Evolutionary conservation across 1,284 basidiomycete species (phyloP).

Genomic region (Melampsora larici-populina): DNA sequence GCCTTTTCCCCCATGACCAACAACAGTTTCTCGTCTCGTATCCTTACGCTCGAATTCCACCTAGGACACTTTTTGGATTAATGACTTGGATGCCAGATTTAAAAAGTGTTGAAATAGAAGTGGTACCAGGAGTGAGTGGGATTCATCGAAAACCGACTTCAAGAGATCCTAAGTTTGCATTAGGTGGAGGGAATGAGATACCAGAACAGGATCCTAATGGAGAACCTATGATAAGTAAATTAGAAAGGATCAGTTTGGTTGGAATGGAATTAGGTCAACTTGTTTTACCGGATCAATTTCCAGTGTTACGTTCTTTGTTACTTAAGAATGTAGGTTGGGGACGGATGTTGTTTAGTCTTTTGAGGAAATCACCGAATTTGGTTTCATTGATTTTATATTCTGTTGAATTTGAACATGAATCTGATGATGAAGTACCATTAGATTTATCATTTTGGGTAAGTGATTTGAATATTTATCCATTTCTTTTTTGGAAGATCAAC

Average conservation of each 20-base stretch:
- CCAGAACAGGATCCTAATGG: slow-evolving; percentile 1
- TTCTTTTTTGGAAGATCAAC: not conserved
- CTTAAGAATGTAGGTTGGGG: slow-evolving; percentile 26
- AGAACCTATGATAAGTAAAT: slow-evolving; percentile 16
- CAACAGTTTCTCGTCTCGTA: slow-evolving; percentile 13
- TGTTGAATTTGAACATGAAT: slow-evolving; percentile 28
- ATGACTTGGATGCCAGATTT: slow-evolving; percentile 32
- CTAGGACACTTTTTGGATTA: slow-evolving; percentile 21
- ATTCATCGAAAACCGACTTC: slow-evolving; percentile 2
- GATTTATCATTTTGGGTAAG: slow-evolving; percentile 42
- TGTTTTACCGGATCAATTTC: slow-evolving; percentile 24
- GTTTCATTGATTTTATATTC: slow-evolving; percentile 10
- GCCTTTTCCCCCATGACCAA: not conserved
- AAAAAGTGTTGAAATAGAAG: slow-evolving; percentile 22
- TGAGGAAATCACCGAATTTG: not conserved
- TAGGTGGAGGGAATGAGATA: slow-evolving; percentile 23
- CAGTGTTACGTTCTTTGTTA: not conserved
- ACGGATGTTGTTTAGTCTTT: slow-evolving; percentile 19
- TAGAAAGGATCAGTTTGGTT: slow-evolving; percentile 18
- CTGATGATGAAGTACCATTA: slow-evolving; percentile 35
- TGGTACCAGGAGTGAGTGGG: not conserved
- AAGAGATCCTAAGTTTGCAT: slow-evolving; percentile 10
- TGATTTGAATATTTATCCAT: not conserved
- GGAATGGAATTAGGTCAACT: slow-evolving; percentile 23
- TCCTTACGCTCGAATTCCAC: slow-evolving; percentile 12